Base-by-base conservation (phyloP, 805 yeast species). In the Wickerhamiella azymoides region DNA sequence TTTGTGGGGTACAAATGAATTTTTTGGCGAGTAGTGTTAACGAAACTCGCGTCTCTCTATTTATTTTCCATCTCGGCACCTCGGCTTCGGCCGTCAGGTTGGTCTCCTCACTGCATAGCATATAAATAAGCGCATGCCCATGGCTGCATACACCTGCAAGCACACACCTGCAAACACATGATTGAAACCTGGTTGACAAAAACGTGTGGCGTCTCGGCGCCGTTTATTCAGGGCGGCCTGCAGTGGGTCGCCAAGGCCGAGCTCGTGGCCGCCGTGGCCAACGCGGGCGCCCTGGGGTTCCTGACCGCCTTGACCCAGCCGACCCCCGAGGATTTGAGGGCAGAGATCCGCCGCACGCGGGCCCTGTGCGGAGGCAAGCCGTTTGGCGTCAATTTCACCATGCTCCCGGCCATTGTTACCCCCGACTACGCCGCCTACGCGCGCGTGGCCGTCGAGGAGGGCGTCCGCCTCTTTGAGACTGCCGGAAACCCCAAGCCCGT, bases 301-400 rank as follows among this genome's bases (percentile, higher is more conserved):
- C 40, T 48, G 28, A 57, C 62, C 25, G 64, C 63, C 1, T 52
- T 60, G 44, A 56, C 60, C 11, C 54, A 52, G 45, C 54, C 54
- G 10, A 35, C 53, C 25, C 63, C 63, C n/a, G 63, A 60, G 45
- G 58, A 49, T 3, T 50, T 60, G 39, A 49, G 60, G 16, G 36
- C 46, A 11, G 64, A 60, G 54, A 56, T 60, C 47, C 47, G 51
- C 13, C 51, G 50, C 47, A 38, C 50, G 36, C 49, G 50, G 40
- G 11, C 41, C 14, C 41, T 54, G 35, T 57, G 62, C 17, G 39
- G 40, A 8, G 48, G 49, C 26, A 56, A 55, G 30, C 60, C 58
- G 8, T 57, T 60, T 46, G 64, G 62, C 8, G 61, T 60, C 25
- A 60, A 60, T 46, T 51, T 60, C 52, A 60, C 64, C 11, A 50